phyloP scores from a whole-genome alignment of 2,329 filamentous ascomycete species.

The Salinomyces thailandicus region DNA sequence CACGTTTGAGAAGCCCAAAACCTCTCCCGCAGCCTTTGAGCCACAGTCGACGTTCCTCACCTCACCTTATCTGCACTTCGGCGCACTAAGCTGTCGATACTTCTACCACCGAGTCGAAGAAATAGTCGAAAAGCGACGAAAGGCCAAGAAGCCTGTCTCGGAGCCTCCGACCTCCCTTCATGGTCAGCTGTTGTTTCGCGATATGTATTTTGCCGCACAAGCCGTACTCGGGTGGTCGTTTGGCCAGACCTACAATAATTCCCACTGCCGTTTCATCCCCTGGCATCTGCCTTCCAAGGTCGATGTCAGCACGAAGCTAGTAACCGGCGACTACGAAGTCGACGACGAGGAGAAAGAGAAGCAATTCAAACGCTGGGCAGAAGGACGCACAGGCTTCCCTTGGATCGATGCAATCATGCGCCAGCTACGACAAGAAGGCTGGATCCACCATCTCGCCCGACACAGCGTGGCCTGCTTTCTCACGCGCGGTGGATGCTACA shows the following conservation, averaged over 20 bases:
- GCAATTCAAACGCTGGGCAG: slow-evolving; percentile 59
- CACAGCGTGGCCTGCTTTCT: slow-evolving; percentile 73
- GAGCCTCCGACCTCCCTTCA: slow-evolving; percentile 56
- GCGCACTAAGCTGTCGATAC: slow-evolving; percentile 56
- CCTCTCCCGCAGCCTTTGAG: slow-evolving; percentile 61
- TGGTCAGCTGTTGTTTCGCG: slow-evolving; percentile 65
- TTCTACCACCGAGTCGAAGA: slow-evolving; percentile 64
- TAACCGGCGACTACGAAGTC: slow-evolving; percentile 53
- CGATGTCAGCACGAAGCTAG: slow-evolving; percentile 36
- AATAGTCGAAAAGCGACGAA: slow-evolving; percentile 47
- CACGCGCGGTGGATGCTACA: slow-evolving; percentile 67
- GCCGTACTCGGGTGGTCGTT: slow-evolving; percentile 56
- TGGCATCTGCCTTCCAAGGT: slow-evolving; percentile 63
- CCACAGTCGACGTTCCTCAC: slow-evolving; percentile 64
- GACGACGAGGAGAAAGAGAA: slow-evolving; percentile 52
- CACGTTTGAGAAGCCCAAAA: slow-evolving; percentile 66
- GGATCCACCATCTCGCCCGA: slow-evolving; percentile 69
- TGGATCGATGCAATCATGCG: slow-evolving; percentile 76
- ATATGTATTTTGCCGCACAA: slow-evolving; percentile 77
- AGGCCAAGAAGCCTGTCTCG: slow-evolving; percentile 41
- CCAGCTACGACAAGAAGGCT: slow-evolving; percentile 59
- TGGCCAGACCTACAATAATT: slow-evolving; percentile 54
- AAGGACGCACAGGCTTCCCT: slow-evolving; percentile 62
- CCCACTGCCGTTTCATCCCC: slow-evolving; percentile 61
- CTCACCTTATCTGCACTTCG: slow-evolving; percentile 65